Conservation (phyloP, 2,329 filamentous ascomycete species). For the Aspergillus ochraceoroseus region DNA sequence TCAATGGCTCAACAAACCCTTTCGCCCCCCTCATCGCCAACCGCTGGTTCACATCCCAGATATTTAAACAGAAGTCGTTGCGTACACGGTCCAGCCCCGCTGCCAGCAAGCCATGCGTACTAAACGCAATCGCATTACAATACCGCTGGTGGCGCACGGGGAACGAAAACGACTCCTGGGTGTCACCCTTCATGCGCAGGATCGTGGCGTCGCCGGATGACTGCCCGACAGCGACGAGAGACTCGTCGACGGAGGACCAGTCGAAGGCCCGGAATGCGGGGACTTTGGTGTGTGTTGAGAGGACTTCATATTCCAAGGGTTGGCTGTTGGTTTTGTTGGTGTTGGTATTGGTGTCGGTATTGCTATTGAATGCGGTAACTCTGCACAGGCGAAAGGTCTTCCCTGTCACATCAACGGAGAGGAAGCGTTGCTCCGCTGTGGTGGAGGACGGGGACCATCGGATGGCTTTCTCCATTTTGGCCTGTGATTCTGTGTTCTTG, state of each 20-base stretch:
- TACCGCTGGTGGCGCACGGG: conserved; percentile 59
- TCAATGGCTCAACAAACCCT: conserved; percentile 48
- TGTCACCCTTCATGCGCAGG: conserved; percentile 51
- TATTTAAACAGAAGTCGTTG: conserved; percentile 61
- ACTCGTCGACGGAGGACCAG: conserved; percentile 57
- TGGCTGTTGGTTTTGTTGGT: no score
- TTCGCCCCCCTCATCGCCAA: conserved; percentile 35
- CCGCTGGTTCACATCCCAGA: conserved; percentile 57
- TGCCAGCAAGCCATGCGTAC: conserved; percentile 53
- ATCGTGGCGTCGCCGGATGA: conserved; percentile 59
- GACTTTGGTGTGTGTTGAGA: conserved; percentile 52
- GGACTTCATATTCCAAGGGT: conserved; percentile 52
- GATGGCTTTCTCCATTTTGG: conserved; percentile 48
- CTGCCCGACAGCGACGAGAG: conserved; percentile 56
- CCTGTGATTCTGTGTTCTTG: neutral
- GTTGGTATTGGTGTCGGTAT: no score
- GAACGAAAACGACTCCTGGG: conserved; percentile 48
- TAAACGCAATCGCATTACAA: conserved; percentile 62
- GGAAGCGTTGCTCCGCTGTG: conserved; percentile 51
- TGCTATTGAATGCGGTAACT: conserved; percentile 40
- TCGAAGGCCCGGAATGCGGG: conserved; percentile 62
- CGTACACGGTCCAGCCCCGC: conserved; percentile 59
- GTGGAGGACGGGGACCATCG: conserved; percentile 60
- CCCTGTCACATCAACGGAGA: conserved; percentile 57
- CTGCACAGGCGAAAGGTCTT: conserved; percentile 57